These are phyloP conservation scores for Hypoxylon sp. DNA, from an alignment of 2,329 filamentous ascomycete genomes.

Conservation along the genomic window DNA sequence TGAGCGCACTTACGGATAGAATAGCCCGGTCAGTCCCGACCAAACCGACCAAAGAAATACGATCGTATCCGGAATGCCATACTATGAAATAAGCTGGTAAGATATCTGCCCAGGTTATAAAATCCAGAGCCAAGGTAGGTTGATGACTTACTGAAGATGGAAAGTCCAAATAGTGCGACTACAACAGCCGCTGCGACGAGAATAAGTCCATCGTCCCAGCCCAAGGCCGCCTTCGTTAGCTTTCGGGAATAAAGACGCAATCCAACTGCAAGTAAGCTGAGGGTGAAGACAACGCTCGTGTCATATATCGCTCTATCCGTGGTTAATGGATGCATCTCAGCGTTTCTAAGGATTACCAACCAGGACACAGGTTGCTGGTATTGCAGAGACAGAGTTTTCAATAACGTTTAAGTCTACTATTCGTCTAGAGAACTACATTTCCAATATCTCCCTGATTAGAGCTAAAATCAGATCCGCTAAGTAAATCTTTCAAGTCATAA, in stretches of 20 bases:
- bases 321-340: neutral
- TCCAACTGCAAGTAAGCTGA: slow-evolving; percentile 25
- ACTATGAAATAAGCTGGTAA: slow-evolving; percentile 10
- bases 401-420: neutral
- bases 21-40: neutral
- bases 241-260: slow-evolving; percentile 37
- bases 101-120: neutral
- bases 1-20: slow-evolving; percentile 10
- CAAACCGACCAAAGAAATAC: neutral
- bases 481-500: slow-evolving; percentile 1
- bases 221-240: slow-evolving; percentile 30
- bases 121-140: neutral
- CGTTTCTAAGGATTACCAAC: neutral
- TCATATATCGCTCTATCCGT: slow-evolving; percentile 8
- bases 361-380: neutral
- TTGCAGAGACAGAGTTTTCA: neutral
- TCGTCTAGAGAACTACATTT: neutral
- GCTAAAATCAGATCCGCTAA: neutral
- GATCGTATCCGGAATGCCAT: slow-evolving; percentile 10
- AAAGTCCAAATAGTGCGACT: slow-evolving; percentile 27
- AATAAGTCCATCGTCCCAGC: slow-evolving; percentile 44
- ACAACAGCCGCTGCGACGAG: slow-evolving; percentile 18
- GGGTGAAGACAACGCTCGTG: slow-evolving; percentile 1
- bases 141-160: slow-evolving; percentile 16
- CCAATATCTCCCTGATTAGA: neutral